Evolutionary conservation across 192 early-diverging fungal genomes (phyloP).

Genomic region (Lobosporangium transversale): DNA sequence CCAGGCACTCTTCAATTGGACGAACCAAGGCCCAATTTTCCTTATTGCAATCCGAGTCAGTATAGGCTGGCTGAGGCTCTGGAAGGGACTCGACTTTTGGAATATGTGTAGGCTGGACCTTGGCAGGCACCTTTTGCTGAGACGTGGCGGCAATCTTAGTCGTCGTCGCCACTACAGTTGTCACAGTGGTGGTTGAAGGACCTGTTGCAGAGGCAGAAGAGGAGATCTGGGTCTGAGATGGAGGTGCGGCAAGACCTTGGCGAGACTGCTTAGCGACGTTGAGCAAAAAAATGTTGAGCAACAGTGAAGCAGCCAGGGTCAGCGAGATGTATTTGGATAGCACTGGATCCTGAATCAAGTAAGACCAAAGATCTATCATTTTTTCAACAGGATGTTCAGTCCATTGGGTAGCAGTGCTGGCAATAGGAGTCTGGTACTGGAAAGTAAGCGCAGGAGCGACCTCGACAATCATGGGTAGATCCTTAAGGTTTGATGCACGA

Average conservation of each 20-base stretch:
- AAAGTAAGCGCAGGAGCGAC: constrained; percentile 62
- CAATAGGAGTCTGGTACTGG: constrained; percentile 40
- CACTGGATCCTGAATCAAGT: constrained; percentile 66
- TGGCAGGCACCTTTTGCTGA: constrained; percentile 9
- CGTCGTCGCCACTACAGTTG: constrained; percentile 38
- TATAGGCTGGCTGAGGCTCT: constrained; percentile 31
- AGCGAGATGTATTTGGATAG: constrained; percentile 65
- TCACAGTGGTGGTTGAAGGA: constrained; percentile 36
- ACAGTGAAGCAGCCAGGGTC: constrained; percentile 57
- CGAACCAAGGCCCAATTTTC: constrained; percentile 41
- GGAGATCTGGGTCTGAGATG: not conserved
- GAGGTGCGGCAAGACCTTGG: constrained; percentile 29
- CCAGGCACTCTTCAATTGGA: constrained; percentile 56
- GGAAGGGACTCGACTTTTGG: constrained; percentile 37
- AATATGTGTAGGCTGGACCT: constrained; percentile 33
- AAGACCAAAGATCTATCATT: constrained; percentile 59
- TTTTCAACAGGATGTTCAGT: constrained; percentile 56
- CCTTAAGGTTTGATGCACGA: constrained; percentile 38
- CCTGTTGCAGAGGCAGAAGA: not conserved
- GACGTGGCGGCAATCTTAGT: constrained; percentile 44
- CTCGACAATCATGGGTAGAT: constrained; percentile 61
- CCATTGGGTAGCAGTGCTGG: constrained; percentile 23
- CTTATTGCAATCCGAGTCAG: constrained; percentile 10
- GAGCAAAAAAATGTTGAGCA: constrained; percentile 69
- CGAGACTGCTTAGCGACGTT: constrained; percentile 67